These are phyloP conservation scores for Hyphodiscus sp. DNA, from an alignment of 2,329 filamentous ascomycete genomes.

Conservation along the genomic window DNA sequence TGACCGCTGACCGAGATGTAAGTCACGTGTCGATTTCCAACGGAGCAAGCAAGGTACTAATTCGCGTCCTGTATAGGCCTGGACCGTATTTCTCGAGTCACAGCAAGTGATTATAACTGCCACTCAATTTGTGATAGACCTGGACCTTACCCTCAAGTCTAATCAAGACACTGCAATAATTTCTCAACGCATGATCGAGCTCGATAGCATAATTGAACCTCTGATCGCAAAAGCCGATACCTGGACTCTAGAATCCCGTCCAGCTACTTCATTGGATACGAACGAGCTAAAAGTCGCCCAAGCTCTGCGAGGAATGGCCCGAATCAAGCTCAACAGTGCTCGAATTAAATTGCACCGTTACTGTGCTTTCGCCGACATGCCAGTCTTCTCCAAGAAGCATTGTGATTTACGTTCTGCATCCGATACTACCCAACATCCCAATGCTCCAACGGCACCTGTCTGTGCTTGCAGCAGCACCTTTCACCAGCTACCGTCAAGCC, in stretches of 20 bases:
- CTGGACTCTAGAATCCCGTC: conserved; percentile 17
- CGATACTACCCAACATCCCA: not conserved
- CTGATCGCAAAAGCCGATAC: conserved; percentile 19
- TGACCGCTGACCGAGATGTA: conserved; percentile 37
- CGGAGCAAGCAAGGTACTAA: too few relatives aligned
- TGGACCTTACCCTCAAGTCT: conserved; percentile 36
- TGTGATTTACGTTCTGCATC: conserved; percentile 36
- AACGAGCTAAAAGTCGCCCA: conserved; percentile 37
- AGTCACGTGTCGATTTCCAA: too few relatives aligned
- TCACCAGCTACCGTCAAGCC: conserved; percentile 9
- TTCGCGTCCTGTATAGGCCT: conserved; percentile 28
- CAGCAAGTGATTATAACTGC: conserved; percentile 42
- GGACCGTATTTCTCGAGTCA: conserved; percentile 36
- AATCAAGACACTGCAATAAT: conserved; percentile 35
- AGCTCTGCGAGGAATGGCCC: conserved; percentile 40
- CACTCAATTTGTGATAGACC: conserved; percentile 42
- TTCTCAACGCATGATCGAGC: conserved; percentile 26
- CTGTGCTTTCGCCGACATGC: conserved; percentile 43
- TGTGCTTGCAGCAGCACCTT: conserved; percentile 16
- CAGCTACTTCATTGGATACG: conserved; percentile 31
- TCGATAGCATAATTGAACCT: conserved; percentile 22
- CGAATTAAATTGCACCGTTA: conserved; percentile 47
- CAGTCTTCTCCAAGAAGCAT: conserved; percentile 42
- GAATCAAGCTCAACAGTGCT: conserved; percentile 42
- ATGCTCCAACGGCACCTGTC: conserved; percentile 2